Base-by-base conservation (phyloP, 495 filamentous ascomycete genomes). In the Xylaria acuta region DNA sequence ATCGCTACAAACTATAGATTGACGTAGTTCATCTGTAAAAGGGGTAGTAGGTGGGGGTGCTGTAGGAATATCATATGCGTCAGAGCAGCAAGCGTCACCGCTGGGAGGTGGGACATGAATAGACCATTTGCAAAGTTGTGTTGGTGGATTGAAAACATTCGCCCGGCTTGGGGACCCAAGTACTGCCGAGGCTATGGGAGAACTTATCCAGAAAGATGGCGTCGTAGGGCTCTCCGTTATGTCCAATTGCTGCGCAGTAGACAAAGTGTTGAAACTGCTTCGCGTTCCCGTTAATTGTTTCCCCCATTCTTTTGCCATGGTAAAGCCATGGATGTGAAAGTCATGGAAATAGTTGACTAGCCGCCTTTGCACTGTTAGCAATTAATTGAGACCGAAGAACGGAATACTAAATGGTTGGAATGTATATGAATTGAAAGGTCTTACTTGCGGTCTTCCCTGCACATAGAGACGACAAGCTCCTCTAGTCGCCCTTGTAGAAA, bases 111-210 rank as follows among this genome's bases (percentile, higher is more conserved):
- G 18, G 30, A 38, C 7, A 36, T 60, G 56, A 36, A 60, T 60
- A 38, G 56, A n/a, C 56, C 56, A 60, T 16, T 60, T 36, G 32
- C 56, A 60, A n/a, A 60, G 32, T 9, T 36, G 30, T 38, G 56
- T 60, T 5, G 56, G 56, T 36, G 30, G 54, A 2, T 8, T 8
- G 14, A 30, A 34, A 4, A 59, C 16, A 8, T 59, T 18, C 9
- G 5, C 20, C 7, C 7, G 54, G 16, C 30, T 59, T 36, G 30
- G 30, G 2, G 54, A 36, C 27, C 32, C 54, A 59, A 18, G 4
- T 20, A 3, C 5, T 59, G 30, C n/a, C 30, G 30, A 22, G 5
- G 4, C 5, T 12, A 20, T 20, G 11, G 53, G 8, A 2, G 51
- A 30, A 16, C 16, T 3, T 18, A 16, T 30, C 22, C 51, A 14